Evolutionary conservation across 805 yeast genomes (phyloP), one percentile per base, ranked within the genome.

Genomic region (Lachancea waltii): DNA sequence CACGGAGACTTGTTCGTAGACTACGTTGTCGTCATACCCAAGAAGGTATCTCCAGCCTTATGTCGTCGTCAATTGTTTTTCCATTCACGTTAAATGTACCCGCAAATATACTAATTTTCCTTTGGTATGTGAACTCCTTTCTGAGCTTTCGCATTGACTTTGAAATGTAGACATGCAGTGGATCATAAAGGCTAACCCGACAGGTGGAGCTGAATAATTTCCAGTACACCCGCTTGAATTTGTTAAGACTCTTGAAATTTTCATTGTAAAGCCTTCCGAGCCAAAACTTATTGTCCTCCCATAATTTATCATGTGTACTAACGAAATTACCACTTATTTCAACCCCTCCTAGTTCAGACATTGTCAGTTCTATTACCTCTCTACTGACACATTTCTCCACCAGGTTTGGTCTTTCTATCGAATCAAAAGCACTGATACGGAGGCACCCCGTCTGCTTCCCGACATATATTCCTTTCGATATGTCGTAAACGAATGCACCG

Each of bases 201-300:
- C 60, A 54, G 5, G 49, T 46, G 4, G 45, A 16, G 14, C 50
- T 50, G 31, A 61, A 54, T 20, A 61, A 38, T 16, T 42, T 54
- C 38, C 46, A 45, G 42, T 46, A 60, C 17, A 50, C 50, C 47
- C 46, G 59, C 44, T 38, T 53, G 41, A 45, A 56, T 39, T 51
- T 60, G 36, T 53, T 45, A 3, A 50, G 45, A 39, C 50, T 58
- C 27, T 63, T 60, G 8, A 52, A 34, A 25, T 64, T 57, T 33
- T 62, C 60, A 5, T 62, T 84, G 62, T 86, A 87, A 13, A 86
- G 83, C 51, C 79, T 79, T 3, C 87, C 77, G 22, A 89, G 73
- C 46, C 81, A 86, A 53, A 82, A 89, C 23, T 94, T 95, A 57
- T 87, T 87, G 55, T 89, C 95, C 5, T 95, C 92, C 97, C 97